Evolutionary conservation across 345 rosid genomes (phyloP), one percentile per base, ranked within the genome.

Genomic region (Bruguiera parviflora): DNA sequence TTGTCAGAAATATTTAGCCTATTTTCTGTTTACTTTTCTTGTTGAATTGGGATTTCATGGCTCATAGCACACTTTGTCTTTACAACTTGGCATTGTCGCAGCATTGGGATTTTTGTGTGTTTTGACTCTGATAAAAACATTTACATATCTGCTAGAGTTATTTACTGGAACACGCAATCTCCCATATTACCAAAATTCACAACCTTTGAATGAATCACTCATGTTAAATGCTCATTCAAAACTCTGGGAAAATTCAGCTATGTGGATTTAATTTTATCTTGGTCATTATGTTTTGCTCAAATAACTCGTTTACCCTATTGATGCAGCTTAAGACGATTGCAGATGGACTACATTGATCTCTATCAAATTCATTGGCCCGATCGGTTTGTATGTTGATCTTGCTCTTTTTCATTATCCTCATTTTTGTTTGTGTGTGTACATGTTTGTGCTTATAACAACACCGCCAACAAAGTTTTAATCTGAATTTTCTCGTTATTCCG

Each of bases 361-460:
- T 85, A 80, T 75, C 89, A 87, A 79, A 82, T 87, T 64, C 92
- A 85, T 58, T 85, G 89, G 89, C 88, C 89, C 70, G 92, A 85
- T 73, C 88, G 89, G 92, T 87, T 83, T 85, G 88, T 87, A 80
- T 78, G 85, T 80, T 46, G 53, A 67, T 64, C 77, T 47, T 65
- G 35, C 53, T 69, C 27, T 53, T 33, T 74, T 60, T 58, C 69
- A 21, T 60, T 21, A 56, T 22, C 3, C 19, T 59, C 32, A 6
- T 29, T 24, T 46, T 20, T 58, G 55, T 8, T 37, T 16, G 9
- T 63, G 15, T 58, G 18, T 22, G 22, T n/a, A 18, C 3, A n/a
- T 24, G 46, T 31, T 58, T 32, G 21, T 29, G 20, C 21, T 1
- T 28, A 46, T 27, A 6, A 43, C 18, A 11, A 1, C 49, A 43